Evolutionary conservation across 2,329 filamentous ascomycete genomes (phyloP).

Genomic region (Clathrospora elynae): DNA sequence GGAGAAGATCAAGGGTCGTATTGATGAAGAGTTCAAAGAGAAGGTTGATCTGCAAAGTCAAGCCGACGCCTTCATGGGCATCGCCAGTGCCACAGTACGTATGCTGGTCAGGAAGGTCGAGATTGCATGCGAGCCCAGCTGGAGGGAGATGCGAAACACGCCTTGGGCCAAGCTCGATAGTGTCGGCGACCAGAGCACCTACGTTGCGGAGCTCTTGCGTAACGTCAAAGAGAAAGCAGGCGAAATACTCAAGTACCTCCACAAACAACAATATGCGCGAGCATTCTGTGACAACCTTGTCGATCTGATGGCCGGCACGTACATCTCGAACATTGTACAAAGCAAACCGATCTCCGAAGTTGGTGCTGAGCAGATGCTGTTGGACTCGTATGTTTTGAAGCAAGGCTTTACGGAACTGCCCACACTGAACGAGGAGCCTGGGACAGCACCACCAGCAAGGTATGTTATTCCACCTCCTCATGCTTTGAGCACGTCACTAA

Average conservation of each 20-base stretch:
- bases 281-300: conserved; percentile 97
- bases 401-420: conserved; percentile 76
- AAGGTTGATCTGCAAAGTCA: conserved; percentile 88
- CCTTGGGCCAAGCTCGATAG: conserved; percentile 93
- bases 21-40: conserved; percentile 76
- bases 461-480: conserved; percentile 29
- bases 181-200: conserved; percentile 91
- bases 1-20: conserved; percentile 88
- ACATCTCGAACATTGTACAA: conserved; percentile 82
- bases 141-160: conserved; percentile 97
- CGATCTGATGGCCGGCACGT: conserved; percentile 78
- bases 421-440: conserved; percentile 61
- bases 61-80: conserved; percentile 92
- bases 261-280: conserved; percentile 91
- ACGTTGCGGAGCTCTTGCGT: conserved; percentile 79
- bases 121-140: conserved; percentile 78
- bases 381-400: conserved; percentile 90
- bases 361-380: conserved; percentile 95
- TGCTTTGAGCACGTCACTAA: conserved; percentile 8
- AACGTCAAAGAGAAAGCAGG: conserved; percentile 72
- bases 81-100: conserved; percentile 85
- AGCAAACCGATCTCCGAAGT: conserved; percentile 91
- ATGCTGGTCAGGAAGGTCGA: conserved; percentile 85
- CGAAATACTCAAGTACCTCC: conserved; percentile 76
- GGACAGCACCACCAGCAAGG: conserved; percentile 61